phyloP scores from a whole-genome alignment of 1,284 basidiomycete species.

The Inonotus obliquus region DNA sequence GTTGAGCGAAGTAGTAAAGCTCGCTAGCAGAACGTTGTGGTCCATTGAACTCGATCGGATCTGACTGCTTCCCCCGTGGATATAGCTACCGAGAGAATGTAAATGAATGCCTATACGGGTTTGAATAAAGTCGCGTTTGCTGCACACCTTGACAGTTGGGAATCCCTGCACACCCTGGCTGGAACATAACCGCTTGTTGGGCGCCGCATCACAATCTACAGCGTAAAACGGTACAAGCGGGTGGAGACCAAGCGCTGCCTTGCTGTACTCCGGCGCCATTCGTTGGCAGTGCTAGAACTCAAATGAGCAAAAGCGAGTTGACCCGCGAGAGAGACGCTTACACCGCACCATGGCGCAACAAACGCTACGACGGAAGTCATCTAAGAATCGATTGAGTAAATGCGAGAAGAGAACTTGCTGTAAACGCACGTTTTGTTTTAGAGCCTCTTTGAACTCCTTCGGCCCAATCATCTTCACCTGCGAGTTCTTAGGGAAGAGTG shows the following conservation, averaged over 20 bases:
- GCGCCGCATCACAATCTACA: constrained; percentile 85
- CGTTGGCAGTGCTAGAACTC: constrained; percentile 74
- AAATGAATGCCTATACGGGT: neutral
- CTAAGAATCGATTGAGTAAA: constrained; percentile 32
- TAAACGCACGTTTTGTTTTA: constrained; percentile 68
- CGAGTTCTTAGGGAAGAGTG: constrained; percentile 65
- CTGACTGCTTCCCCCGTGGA: constrained; percentile 63
- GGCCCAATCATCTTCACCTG: constrained; percentile 74
- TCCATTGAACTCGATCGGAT: constrained; percentile 67
- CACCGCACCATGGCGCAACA: constrained; percentile 87
- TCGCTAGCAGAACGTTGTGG: constrained; percentile 68
- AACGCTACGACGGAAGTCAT: constrained; percentile 80
- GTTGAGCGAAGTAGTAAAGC: constrained; percentile 74
- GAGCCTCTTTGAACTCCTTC: constrained; percentile 66
- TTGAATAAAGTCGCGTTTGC: constrained; percentile 2
- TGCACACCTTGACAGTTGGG: constrained; percentile 78
- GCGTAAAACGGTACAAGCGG: constrained; percentile 88
- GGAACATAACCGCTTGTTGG: constrained; percentile 78
- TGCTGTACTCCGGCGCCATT: constrained; percentile 82
- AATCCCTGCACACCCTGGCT: constrained; percentile 89
- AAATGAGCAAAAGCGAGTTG: neutral
- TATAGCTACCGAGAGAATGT: constrained; percentile 60
- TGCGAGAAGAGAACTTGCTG: neutral
- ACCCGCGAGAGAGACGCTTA: constrained; percentile 34
- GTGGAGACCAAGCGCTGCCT: constrained; percentile 74